Evolutionary conservation across 257 asterid species (phyloP).

Genomic region (Penstemon eatonii): DNA sequence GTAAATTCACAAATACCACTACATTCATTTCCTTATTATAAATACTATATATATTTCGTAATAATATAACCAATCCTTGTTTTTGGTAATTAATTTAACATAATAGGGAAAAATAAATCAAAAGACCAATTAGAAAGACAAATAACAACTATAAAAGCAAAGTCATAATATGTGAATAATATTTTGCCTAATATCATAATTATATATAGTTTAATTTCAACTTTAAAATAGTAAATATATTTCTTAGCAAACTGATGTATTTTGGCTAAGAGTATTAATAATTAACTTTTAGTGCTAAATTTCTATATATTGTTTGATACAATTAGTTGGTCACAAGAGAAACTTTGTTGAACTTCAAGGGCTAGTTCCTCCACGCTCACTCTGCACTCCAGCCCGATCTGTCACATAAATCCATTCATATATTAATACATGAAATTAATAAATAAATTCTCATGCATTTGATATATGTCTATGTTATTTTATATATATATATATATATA

Average conservation of each 20-base stretch:
- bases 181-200: neutral
- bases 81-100: too few species aligned
- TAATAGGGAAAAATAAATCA: too few species aligned
- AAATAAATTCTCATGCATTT: neutral
- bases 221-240: too few species aligned
- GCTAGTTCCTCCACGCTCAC: conserved; percentile 93
- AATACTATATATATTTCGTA: too few species aligned
- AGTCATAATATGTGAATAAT: neutral
- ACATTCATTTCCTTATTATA: too few species aligned
- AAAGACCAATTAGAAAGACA: too few species aligned
- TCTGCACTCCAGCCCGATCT: conserved; percentile 93
- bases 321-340: conserved; percentile 38
- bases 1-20: too few species aligned
- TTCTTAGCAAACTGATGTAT: neutral
- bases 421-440: neutral
- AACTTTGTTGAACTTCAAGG: conserved; percentile 78
- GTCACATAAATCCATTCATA: conserved; percentile 5
- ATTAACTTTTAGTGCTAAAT: neutral
- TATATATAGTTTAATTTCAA: neutral
- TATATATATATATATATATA: too few species aligned
- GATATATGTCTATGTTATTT: too few species aligned
- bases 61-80: too few species aligned
- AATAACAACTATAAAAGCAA: neutral
- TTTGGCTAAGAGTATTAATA: neutral
- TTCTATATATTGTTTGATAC: neutral